Conservation (phyloP, 176 grass and related monocot species). For the Dactylis glomerata region DNA sequence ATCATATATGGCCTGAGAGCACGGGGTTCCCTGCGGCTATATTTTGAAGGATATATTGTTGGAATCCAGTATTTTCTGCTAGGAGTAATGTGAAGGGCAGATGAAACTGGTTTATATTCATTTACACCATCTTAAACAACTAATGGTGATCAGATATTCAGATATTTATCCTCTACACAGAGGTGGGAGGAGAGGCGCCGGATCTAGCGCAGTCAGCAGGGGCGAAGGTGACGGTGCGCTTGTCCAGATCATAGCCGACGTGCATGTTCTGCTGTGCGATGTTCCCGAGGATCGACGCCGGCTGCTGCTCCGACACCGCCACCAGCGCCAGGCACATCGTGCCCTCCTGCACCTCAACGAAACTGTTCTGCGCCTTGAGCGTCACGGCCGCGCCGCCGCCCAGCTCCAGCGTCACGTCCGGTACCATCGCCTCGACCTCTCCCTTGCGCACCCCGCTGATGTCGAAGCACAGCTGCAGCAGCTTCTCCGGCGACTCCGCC, state of each 20-base stretch:
- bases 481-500: slow-evolving; percentile 19
- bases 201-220: slow-evolving; percentile 46
- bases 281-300: slow-evolving; percentile 44
- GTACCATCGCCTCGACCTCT: too few relatives aligned
- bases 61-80: too few relatives aligned
- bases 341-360: neutral
- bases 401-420: slow-evolving; percentile 44
- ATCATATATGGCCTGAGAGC: too few relatives aligned
- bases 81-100: too few relatives aligned
- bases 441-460: too few relatives aligned
- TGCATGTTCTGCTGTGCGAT: slow-evolving; percentile 65
- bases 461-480: slow-evolving; percentile 41
- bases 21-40: too few relatives aligned
- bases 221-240: slow-evolving; percentile 44
- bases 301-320: neutral
- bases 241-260: slow-evolving; percentile 58
- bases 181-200: too few relatives aligned
- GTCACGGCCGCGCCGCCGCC: slow-evolving; percentile 30
- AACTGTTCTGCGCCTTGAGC: slow-evolving; percentile 38
- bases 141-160: too few relatives aligned
- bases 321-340: slow-evolving; percentile 38
- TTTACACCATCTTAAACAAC: too few relatives aligned
- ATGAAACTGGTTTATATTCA: too few relatives aligned
- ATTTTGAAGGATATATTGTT: too few relatives aligned
- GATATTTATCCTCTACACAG: too few relatives aligned